phyloP scores from a whole-genome alignment of 1,284 basidiomycete genomes.

The Cryptococcus jaspeensis region DNA sequence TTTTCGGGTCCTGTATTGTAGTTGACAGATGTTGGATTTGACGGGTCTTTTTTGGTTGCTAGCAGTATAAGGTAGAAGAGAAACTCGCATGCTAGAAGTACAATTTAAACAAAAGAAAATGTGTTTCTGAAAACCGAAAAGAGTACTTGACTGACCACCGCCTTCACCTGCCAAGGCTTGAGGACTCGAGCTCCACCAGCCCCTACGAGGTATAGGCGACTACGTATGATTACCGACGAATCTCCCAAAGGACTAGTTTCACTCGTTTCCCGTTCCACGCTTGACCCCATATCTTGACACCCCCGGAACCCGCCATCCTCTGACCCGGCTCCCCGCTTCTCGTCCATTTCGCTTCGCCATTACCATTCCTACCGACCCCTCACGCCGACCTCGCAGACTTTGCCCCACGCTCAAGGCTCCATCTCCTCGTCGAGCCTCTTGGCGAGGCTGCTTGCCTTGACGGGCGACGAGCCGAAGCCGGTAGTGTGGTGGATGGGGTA shows the following conservation, averaged over 20 bases:
- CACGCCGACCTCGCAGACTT: too few relatives aligned
- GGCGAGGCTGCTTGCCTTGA: slow-evolving; percentile 47
- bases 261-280: too few relatives aligned
- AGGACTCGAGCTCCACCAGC: neutral
- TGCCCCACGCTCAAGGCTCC: slow-evolving; percentile 13
- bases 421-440: slow-evolving; percentile 43
- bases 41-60: neutral
- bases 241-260: too few relatives aligned
- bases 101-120: neutral
- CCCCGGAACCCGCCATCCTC: neutral
- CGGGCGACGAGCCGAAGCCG: slow-evolving; percentile 41
- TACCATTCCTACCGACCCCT: too few relatives aligned
- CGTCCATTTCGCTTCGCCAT: neutral
- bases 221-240: too few relatives aligned
- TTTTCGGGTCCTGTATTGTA: neutral
- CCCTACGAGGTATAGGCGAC: neutral
- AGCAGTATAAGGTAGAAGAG: neutral
- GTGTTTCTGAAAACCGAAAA: slow-evolving; percentile 1
- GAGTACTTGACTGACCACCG: neutral
- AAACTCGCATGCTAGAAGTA: slow-evolving; percentile 7
- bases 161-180: neutral
- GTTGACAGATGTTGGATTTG: neutral
- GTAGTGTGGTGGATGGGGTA: slow-evolving; percentile 42
- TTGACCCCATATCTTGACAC: neutral
- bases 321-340: neutral